A percentile compares a stretch with the other conserved stretches of the same genome.
phyloP scores from a whole-genome alignment of 805 yeast genomes.

The Yarrowia divulgata region DNA sequence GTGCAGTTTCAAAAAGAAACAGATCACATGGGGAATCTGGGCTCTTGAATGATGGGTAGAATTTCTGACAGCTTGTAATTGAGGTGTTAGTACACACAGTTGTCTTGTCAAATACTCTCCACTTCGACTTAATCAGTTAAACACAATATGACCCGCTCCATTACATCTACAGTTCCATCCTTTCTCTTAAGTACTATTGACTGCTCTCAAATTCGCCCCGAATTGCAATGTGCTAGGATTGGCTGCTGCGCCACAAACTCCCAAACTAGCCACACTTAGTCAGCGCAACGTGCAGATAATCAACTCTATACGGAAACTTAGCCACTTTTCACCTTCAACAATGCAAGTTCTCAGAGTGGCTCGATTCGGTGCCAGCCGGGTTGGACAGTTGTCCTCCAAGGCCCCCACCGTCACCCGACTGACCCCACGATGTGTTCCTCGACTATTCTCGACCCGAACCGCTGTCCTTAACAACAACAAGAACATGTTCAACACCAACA shows the following conservation, averaged over 20 bases:
- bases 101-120: too few species aligned
- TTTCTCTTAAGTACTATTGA: too few species aligned
- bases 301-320: slow-evolving; percentile 26
- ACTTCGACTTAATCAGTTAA: too few species aligned
- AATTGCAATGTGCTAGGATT: neutral
- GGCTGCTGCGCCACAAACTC: slow-evolving; percentile 21
- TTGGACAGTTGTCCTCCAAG: slow-evolving; percentile 2
- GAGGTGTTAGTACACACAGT: too few species aligned
- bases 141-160: too few species aligned
- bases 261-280: slow-evolving; percentile 20
- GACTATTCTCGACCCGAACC: slow-evolving; percentile 12
- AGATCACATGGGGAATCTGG: too few species aligned
- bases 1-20: too few species aligned
- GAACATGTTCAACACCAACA: slow-evolving; percentile 36
- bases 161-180: too few species aligned
- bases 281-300: neutral
- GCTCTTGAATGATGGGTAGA: too few species aligned
- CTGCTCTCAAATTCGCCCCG: too few species aligned
- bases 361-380: slow-evolving; percentile 21
- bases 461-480: slow-evolving; percentile 32
- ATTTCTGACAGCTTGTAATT: too few species aligned
- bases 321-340: slow-evolving; percentile 39
- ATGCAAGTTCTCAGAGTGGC: slow-evolving; percentile 37
- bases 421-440: slow-evolving; percentile 4
- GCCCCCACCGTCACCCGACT: neutral